Base-by-base conservation (phyloP, 2,329 filamentous ascomycete genomes). In the Cladosporium cucumerinum region DNA sequence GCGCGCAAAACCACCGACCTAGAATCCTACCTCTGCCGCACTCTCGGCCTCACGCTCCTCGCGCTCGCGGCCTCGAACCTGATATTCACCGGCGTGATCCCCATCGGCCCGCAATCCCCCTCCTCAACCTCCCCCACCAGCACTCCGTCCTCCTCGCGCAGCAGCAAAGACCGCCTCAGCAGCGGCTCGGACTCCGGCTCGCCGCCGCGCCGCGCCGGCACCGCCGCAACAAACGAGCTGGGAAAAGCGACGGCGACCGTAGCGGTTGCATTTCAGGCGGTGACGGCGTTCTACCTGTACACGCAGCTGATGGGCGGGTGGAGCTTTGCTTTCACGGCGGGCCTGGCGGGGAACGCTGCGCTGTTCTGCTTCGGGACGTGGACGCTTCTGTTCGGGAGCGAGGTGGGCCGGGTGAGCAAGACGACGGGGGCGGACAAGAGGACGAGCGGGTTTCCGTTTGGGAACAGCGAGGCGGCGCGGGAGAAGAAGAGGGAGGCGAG, bases 21-120 rank as follows among this genome's bases (percentile, higher is more conserved):
- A 34, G 89, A 93, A 76, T 78, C 85, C 64, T 94, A 94, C 82
- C 88, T 93, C 75, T 87, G 87, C 60, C 89, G 90, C 49, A 86
- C 84, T 30, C 83, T 92, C 1, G 91, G 89, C 68, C 80, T 93
- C 64, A 80, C 87, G 32, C 83, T 92, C 52, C 79, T 93, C 25
- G 80, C 86, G 11, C 78, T 94, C 30, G 87, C 86, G 34, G 73
- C 87, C 7, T 77, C 90, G 14, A 83, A 84, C n/a, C 78, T 93
- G 43, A 81, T 91, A 39, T 82, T 93, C 32, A 90, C 89, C 0
- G 91, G 90, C 55, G 84, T 85, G 2, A 81, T 94, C 5, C 90
- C 91, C 0, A 77, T 93, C 14, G 84, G 62, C 3, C 51, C 64
- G 18, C 49, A 57, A 34, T 28, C 51, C 11, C 28, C 48, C 12